phyloP scores from a whole-genome alignment of 1,284 basidiomycete species.

The Melampsora americana region DNA sequence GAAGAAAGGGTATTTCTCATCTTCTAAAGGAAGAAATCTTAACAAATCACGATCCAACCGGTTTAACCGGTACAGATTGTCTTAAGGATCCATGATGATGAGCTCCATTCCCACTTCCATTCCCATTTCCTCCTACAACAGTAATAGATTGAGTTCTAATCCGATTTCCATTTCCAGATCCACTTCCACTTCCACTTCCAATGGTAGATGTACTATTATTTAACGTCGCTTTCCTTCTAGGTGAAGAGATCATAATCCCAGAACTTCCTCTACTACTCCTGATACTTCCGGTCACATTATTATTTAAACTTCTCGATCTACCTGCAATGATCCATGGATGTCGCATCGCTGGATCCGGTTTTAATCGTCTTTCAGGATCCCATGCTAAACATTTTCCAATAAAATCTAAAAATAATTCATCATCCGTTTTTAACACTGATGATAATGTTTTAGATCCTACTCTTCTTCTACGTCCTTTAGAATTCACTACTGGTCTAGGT shows the following conservation, averaged over 20 bases:
- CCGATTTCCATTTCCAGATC: too few species aligned
- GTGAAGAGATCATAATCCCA: conserved; percentile 28
- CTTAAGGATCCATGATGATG: neutral
- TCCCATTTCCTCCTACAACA: neutral
- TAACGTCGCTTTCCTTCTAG: conserved; percentile 8
- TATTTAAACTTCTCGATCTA: neutral
- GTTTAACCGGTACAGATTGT: neutral
- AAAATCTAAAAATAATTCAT: conserved; percentile 61
- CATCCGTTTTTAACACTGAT: conserved; percentile 79
- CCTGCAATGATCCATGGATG: conserved; percentile 52
- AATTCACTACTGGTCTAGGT: conserved; percentile 90
- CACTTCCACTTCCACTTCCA: neutral
- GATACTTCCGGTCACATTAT: neutral
- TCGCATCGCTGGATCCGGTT: conserved; percentile 75
- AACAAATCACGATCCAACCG: neutral
- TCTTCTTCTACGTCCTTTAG: conserved; percentile 85
- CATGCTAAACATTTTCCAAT: conserved; percentile 92
- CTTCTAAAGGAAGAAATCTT: neutral
- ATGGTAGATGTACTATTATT: neutral
- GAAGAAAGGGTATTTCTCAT: neutral
- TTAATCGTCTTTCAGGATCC: conserved; percentile 95
- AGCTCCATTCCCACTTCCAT: too few species aligned
- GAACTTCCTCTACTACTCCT: neutral
- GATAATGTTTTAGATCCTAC: conserved; percentile 85
- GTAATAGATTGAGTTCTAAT: neutral